Evolutionary conservation across 1,284 basidiomycete species (phyloP).

Genomic region (Athelia sp.): DNA sequence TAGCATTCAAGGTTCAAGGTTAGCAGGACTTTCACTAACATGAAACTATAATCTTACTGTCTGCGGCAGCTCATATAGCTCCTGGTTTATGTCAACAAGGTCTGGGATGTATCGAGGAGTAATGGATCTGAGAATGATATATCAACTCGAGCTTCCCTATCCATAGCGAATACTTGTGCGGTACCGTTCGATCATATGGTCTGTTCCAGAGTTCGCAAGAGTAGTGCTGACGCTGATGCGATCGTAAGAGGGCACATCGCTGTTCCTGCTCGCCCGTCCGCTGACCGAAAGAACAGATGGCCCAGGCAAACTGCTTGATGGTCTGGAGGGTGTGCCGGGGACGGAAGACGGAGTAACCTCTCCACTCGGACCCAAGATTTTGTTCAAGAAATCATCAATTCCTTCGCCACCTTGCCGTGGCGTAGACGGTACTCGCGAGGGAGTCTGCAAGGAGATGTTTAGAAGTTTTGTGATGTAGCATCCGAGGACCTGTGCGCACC

Average conservation of each 20-base stretch:
- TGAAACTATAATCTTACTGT: slow-evolving; percentile 44
- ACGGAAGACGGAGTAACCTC: slow-evolving; percentile 60
- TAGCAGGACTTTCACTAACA: too few species aligned
- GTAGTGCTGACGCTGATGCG: slow-evolving; percentile 40
- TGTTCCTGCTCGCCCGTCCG: slow-evolving; percentile 61
- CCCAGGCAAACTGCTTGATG: slow-evolving; percentile 42
- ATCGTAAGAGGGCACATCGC: slow-evolving; percentile 51
- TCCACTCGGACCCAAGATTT: slow-evolving; percentile 46
- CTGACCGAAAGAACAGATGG: slow-evolving; percentile 40
- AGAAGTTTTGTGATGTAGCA: too few species aligned
- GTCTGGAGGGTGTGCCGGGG: slow-evolving; percentile 66
- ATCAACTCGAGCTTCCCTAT: slow-evolving; percentile 2
- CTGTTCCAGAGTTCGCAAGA: slow-evolving; percentile 51
- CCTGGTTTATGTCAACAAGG: slow-evolving; percentile 81
- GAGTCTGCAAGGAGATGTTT: background rate
- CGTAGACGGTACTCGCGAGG: background rate
- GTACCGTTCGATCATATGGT: slow-evolving; percentile 64
- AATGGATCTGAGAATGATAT: slow-evolving; percentile 38
- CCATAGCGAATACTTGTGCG: slow-evolving; percentile 15
- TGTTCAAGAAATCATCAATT: slow-evolving; percentile 65
- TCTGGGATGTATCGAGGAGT: slow-evolving; percentile 67
- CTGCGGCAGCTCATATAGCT: slow-evolving; percentile 85
- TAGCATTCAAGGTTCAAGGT: background rate
- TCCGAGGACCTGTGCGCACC: slow-evolving; percentile 20
- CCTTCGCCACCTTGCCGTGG: slow-evolving; percentile 26